Evolutionary conservation across 2,329 filamentous ascomycete species (phyloP).

Genomic region (Pseudocercospora fuligena): DNA sequence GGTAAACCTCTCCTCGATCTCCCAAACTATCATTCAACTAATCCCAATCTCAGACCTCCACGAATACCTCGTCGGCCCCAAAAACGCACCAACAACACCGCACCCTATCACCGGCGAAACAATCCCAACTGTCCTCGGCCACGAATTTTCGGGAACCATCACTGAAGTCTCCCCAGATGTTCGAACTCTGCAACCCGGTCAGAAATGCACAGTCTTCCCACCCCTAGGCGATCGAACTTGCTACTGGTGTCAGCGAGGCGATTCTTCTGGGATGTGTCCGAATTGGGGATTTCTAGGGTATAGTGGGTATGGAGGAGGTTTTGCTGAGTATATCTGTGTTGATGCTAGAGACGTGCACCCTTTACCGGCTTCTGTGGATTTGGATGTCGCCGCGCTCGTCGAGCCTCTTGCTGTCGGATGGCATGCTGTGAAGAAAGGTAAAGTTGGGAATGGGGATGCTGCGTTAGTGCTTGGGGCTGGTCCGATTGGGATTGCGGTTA

Average conservation of each 20-base stretch:
- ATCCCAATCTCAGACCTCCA: slow-evolving; percentile 5
- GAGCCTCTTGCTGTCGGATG: neutral
- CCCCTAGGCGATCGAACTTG: slow-evolving; percentile 58
- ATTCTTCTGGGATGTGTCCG: slow-evolving; percentile 52
- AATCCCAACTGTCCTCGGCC: slow-evolving; percentile 63
- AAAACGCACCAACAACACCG: slow-evolving; percentile 46
- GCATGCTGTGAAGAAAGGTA: neutral
- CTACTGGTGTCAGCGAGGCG: slow-evolving; percentile 51
- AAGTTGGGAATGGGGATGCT: neutral
- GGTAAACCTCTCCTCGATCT: neutral
- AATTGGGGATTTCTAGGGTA: slow-evolving; percentile 51
- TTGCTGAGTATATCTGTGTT: slow-evolving; percentile 57
- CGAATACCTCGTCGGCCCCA: slow-evolving; percentile 15
- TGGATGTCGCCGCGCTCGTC: neutral
- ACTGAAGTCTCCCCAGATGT: slow-evolving; percentile 51
- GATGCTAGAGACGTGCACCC: slow-evolving; percentile 51
- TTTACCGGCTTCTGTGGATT: neutral
- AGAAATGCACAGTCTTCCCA: slow-evolving; percentile 59
- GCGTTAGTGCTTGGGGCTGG: neutral
- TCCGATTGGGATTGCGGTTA: neutral
- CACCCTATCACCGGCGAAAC: slow-evolving; percentile 61
- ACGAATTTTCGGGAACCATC: slow-evolving; percentile 65
- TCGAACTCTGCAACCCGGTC: slow-evolving; percentile 55
- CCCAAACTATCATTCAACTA: neutral
- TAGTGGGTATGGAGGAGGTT: slow-evolving; percentile 54